Conservation (phyloP, 192 early-diverging fungal genomes). For the Backusella westeae region DNA sequence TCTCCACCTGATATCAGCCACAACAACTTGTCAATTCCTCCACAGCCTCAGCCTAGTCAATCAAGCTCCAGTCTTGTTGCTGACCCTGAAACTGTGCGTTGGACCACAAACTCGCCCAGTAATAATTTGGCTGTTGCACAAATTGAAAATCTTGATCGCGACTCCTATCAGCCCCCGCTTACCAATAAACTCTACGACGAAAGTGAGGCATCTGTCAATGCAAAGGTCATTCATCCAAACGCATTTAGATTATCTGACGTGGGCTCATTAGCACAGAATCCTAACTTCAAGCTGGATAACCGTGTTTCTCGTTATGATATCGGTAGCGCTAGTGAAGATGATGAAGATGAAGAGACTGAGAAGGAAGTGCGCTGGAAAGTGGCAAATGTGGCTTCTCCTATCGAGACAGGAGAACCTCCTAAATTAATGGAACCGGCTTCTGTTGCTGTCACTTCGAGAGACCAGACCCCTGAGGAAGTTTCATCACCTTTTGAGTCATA, state of each 20-base stretch:
- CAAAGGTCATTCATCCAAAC: constrained; percentile 6
- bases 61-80: constrained; percentile 2
- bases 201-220: neutral
- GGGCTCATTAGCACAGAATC: neutral
- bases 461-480: neutral
- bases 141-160: neutral
- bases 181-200: neutral
- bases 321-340: neutral
- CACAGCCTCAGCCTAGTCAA: neutral
- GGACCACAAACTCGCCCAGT: neutral
- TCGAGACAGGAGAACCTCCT: constrained; percentile 8
- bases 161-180: neutral
- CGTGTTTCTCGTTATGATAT: neutral
- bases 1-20: neutral
- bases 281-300: neutral
- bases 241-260: constrained; percentile 10
- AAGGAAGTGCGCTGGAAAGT: constrained; percentile 11
- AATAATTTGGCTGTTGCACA: neutral
- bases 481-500: neutral
- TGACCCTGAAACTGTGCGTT: constrained; percentile 17
- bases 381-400: constrained; percentile 10
- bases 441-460: neutral
- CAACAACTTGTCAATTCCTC: neutral
- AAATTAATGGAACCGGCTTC: neutral
- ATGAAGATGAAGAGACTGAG: neutral